Percentiles rank a stretch among this genome's conserved stretches.
phyloP scores from a whole-genome alignment of 257 asterid species.

The Capsicum rhomboideum region DNA sequence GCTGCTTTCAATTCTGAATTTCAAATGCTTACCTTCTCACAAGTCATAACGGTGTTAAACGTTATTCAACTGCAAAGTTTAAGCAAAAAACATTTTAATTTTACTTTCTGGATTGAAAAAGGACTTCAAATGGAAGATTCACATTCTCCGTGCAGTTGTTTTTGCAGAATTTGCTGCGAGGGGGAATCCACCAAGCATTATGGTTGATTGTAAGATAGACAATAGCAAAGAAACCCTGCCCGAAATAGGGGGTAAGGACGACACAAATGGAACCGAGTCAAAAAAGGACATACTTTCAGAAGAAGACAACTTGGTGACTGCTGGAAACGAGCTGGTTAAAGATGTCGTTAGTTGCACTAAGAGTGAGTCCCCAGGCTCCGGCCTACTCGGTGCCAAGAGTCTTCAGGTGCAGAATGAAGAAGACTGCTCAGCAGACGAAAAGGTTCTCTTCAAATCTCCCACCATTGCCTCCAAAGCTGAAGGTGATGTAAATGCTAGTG shows the following conservation, averaged over 20 bases:
- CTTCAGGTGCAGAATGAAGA: neutral
- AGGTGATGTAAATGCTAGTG: neutral
- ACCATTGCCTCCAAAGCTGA: neutral
- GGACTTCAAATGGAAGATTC: neutral
- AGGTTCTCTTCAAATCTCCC: neutral
- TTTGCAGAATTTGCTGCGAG: neutral
- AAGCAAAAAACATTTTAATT: no score
- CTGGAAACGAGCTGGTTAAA: no score
- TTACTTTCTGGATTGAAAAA: neutral
- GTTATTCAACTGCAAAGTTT: no score
- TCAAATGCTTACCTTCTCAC: no score
- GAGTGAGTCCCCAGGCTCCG: neutral
- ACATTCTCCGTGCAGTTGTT: neutral
- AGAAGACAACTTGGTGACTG: neutral
- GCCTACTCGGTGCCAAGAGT: conserved; percentile 1
- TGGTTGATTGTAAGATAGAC: conserved; percentile 16
- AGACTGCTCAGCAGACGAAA: neutral
- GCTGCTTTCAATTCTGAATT: no score
- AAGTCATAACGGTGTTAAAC: no score
- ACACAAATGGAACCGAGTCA: neutral
- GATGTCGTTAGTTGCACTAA: neutral
- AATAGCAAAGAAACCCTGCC: conserved; percentile 16
- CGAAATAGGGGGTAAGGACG: neutral
- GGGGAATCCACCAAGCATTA: neutral
- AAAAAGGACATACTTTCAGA: neutral